Evolutionary conservation across 352 stramenopile species (phyloP), one percentile per base, ranked within the genome.

Genomic region (Pythium phragmitis): DNA sequence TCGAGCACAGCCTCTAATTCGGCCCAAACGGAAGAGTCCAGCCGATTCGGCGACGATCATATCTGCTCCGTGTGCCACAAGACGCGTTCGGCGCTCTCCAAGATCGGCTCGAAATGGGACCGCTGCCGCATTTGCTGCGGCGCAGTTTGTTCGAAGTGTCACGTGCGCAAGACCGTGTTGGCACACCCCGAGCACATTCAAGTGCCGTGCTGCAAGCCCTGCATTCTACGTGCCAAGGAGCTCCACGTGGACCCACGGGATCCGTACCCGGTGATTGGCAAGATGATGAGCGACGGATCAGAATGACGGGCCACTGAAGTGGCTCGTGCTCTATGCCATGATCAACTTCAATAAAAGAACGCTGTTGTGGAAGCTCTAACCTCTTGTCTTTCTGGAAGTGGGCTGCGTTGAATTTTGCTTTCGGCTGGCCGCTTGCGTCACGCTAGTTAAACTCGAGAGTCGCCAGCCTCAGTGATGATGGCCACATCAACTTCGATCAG

Each of bases 191-290:
- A 70, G 37, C 60, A 79, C 8, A 63, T 86, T 14, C n/a, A 60
- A 6, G 71, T 87, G 12, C 43, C 69, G 26, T 87, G 77, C 61
- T 89, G 80, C 48, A 89, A 80, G 57, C 64, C 56, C 11, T 89
- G 77, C 61, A 59, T 85, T 11, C 60, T 85, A 12, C 67, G 74
- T 39, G 66, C 72, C 13, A 80, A 78, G 21, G 57, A 70, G 16
- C 48, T 85, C 0, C 47, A n/a, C 1, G 69, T 88, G 26, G 65
- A 87, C 26, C 77, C 76, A n/a, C 61, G 69, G 7, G 75, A 80
- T 8, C 77, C 67, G 28, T 89, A 77, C 42, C 79, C 79, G 11
- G 63, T 77, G 26, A 66, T 69, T 49, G 52, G 45, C 36, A 53
- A 57, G 52, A 59, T 61, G 52, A 33, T 62, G 16, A 43, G 52